Conservation (phyloP, 106 monocot species). For the Dendrobium huoshanense region DNA sequence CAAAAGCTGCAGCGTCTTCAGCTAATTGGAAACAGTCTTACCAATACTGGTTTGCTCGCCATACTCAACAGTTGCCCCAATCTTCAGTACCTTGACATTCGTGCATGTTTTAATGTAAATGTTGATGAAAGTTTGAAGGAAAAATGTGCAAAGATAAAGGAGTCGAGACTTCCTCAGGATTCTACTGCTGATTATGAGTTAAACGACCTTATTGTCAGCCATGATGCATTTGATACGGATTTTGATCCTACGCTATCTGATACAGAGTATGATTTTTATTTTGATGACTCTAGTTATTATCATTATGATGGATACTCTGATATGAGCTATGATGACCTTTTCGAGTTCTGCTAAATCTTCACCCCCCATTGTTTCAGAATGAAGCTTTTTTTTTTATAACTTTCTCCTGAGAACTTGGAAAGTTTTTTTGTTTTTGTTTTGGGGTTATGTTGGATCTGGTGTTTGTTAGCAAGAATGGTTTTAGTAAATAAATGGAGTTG, state of each 20-base stretch:
- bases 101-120: constrained; percentile 17
- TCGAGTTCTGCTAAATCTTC: neutral
- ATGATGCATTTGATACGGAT: neutral
- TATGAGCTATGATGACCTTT: neutral
- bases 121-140: constrained; percentile 3
- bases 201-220: neutral
- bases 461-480: neutral
- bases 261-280: neutral
- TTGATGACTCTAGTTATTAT: neutral
- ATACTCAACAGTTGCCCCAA: constrained; percentile 38
- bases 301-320: neutral
- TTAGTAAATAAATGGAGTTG: too few relatives aligned
- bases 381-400: neutral
- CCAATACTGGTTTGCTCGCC: constrained; percentile 26
- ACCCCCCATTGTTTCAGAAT: neutral
- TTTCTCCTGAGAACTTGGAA: neutral
- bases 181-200: constrained; percentile 4
- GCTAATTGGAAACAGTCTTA: constrained; percentile 26
- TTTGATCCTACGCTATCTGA: neutral
- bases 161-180: constrained; percentile 10
- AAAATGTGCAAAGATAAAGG: constrained; percentile 2
- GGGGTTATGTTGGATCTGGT: neutral
- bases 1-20: constrained; percentile 29
- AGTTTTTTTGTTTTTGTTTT: neutral
- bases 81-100: constrained; percentile 39